Evolutionary conservation across 2,329 filamentous ascomycete genomes (phyloP).

Genomic region (Calonectria hawksworthii): DNA sequence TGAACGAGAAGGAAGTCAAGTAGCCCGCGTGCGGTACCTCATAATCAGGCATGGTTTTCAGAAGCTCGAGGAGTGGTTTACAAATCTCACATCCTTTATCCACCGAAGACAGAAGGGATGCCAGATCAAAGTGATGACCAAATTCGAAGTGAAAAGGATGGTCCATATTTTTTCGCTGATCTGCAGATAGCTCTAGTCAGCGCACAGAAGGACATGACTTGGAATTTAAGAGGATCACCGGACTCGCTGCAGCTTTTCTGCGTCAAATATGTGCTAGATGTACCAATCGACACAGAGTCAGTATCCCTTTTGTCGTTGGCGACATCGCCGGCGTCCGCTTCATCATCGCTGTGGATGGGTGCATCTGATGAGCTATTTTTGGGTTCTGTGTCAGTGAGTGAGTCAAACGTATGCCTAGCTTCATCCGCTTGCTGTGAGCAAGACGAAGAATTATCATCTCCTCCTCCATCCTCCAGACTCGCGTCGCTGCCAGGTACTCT

Average conservation of each 20-base stretch:
- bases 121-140: background rate
- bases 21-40: background rate
- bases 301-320: background rate
- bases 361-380: background rate
- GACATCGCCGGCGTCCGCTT: background rate
- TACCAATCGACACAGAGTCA: background rate
- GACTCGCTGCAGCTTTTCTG: background rate
- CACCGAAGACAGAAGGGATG: background rate
- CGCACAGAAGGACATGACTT: no score
- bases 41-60: background rate
- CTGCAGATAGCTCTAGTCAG: background rate
- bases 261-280: background rate
- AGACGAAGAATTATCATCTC: background rate
- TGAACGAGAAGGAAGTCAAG: background rate
- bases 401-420: background rate
- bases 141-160: conserved; percentile 1
- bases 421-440: background rate
- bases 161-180: background rate
- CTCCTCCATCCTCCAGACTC: background rate
- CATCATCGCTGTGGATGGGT: background rate
- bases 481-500: background rate
- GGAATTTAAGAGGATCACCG: no score
- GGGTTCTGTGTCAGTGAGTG: no score
- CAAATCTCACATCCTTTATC: background rate
- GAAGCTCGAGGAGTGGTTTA: background rate